Percentiles rank a stretch among this genome's conserved stretches.
These are phyloP conservation scores for Mortierella sp. DNA, from an alignment of 371 early-diverging fungal species.

Conservation along the genomic window DNA sequence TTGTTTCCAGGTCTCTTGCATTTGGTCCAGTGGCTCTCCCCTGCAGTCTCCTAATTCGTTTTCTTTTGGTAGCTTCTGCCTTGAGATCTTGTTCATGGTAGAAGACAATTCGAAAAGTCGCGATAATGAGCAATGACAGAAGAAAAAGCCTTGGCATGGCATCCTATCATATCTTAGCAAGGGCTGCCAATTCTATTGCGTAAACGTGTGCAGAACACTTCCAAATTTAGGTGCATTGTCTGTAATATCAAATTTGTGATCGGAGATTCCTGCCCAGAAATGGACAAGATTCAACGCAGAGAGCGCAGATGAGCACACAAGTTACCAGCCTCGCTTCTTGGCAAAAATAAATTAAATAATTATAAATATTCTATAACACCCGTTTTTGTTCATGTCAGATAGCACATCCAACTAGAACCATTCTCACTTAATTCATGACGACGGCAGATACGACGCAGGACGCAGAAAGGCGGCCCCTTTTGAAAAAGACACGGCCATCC, in stretches of 20 bases:
- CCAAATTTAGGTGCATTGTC: conserved; percentile 10
- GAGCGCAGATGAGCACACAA: neutral
- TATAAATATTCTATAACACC: conserved; percentile 1
- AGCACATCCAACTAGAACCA: neutral
- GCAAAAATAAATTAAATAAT: neutral
- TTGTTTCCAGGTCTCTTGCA: no score
- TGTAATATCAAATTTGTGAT: neutral
- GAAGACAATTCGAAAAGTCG: no score
- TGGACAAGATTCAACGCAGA: neutral
- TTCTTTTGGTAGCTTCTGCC: no score
- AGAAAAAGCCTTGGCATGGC: no score
- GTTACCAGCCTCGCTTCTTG: neutral
- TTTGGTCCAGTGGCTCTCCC: no score
- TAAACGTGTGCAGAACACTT: conserved; percentile 9
- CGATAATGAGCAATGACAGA: no score
- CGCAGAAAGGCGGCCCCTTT: conserved; percentile 21
- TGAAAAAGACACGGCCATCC: neutral
- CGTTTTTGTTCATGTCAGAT: neutral
- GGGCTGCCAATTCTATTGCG: no score
- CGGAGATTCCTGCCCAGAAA: conserved; percentile 5
- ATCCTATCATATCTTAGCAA: no score
- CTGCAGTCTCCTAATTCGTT: no score
- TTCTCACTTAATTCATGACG: neutral
- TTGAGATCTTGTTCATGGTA: no score
- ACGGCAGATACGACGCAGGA: neutral